A percentile compares a stretch with the other conserved stretches of the same genome.
Conservation (phyloP, 176 grass and related monocot genomes). For the Oryza rufipogon region DNA sequence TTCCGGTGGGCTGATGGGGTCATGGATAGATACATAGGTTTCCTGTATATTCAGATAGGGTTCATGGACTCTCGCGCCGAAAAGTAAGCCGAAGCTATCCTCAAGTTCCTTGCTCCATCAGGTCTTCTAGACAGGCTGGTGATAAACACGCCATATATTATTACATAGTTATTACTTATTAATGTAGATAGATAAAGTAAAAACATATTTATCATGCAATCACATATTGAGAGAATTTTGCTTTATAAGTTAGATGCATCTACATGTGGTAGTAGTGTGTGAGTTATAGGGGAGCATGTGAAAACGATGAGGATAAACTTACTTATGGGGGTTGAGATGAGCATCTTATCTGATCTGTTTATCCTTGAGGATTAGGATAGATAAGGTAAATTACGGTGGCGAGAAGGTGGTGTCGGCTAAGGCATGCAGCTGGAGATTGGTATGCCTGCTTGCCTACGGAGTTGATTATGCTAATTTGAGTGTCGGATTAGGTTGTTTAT, state of each 20-base stretch:
- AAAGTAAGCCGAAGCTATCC: slow-evolving; percentile 8
- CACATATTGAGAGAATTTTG: background rate
- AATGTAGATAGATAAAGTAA: background rate
- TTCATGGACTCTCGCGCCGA: background rate
- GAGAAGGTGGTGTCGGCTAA: slow-evolving; percentile 19
- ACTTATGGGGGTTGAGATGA: slow-evolving; percentile 11
- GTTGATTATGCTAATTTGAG: background rate
- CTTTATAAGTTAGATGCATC: background rate
- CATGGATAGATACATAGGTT: background rate
- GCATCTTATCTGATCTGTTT: slow-evolving; percentile 42
- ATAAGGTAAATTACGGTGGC: slow-evolving; percentile 36
- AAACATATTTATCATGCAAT: background rate
- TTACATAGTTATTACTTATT: background rate
- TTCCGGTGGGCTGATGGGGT: slow-evolving; percentile 24
- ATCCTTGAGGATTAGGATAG: slow-evolving; percentile 36
- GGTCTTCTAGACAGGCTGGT: background rate
- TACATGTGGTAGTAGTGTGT: background rate
- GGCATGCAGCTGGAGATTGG: slow-evolving; percentile 2
- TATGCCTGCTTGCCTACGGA: background rate
- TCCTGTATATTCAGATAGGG: slow-evolving; percentile 12
- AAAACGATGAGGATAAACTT: slow-evolving; percentile 44
- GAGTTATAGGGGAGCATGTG: slow-evolving; percentile 16
- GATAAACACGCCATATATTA: slow-evolving; percentile 1
- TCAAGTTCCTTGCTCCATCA: slow-evolving; percentile 24
- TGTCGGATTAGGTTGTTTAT: slow-evolving; percentile 44